Evolutionary conservation across 2,329 filamentous ascomycete genomes (phyloP), one percentile per base, ranked within the genome.

Genomic region (Exophiala sp.): DNA sequence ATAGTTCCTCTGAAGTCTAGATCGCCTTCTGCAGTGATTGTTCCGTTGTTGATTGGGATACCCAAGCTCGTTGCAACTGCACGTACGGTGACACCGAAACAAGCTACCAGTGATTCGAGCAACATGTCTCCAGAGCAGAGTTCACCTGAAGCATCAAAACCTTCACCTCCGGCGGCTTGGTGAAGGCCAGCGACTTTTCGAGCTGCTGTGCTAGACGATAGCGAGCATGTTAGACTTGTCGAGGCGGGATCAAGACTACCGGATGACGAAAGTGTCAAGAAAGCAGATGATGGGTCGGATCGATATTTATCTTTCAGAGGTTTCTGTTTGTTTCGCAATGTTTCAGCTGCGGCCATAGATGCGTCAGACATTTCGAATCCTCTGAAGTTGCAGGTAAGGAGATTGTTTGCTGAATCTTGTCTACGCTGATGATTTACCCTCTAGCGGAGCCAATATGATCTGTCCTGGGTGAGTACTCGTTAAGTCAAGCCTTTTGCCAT

Each of bases 41-140:
- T 71, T 2, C 75, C 75, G 2, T 65, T 65, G n/a, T 65, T 63
- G 36, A 78, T 70, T 4, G 72, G 72, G 9, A 78, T 71, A 1
- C 66, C 68, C 46, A 78, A 65, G 2, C 74, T 75, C 0, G 76
- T 78, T 3, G 75, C 73, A 1, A 78, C 76, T 8, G 76, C 76
- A 58, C 77, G 77, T 21, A 78, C 66, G n/a, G 76, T 78, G 3
- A 78, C 75, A 20, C 76, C 76, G 1, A 75, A 72, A 63, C 76
- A 78, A 3, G 76, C 76, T 3, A 79, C 76, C 2, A 78, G 68
- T 0, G 75, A 75, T 52, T 78, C 76, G 10, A 78, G 70, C 10
- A 79, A 67, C 74, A 78, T 76, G 59, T 78, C 75, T 10, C 76
- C 75, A 0, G 70, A 73, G 67, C 76, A 78, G 1, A 78, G 68